Percentiles rank a stretch among this genome's conserved stretches.
Conservation (phyloP, 2,329 filamentous ascomycete species). For the Hansfordia pulvinata region DNA sequence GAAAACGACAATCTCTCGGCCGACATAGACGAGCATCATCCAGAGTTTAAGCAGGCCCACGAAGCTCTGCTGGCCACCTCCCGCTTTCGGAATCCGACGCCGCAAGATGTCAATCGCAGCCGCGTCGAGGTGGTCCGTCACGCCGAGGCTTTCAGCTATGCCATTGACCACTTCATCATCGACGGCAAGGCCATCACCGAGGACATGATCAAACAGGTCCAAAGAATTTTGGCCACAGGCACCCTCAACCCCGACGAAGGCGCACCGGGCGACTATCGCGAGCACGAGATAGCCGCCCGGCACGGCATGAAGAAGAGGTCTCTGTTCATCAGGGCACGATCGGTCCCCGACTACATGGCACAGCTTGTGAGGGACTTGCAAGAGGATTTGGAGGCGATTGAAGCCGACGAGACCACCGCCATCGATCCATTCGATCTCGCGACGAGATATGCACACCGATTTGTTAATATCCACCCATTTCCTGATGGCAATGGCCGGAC, state of each 20-base stretch:
- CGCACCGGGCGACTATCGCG: constrained; percentile 12
- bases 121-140: constrained; percentile 9
- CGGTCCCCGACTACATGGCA: constrained; percentile 12
- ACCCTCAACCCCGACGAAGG: constrained; percentile 22
- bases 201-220: constrained; percentile 4
- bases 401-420: background rate
- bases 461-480: constrained; percentile 25
- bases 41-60: constrained; percentile 4
- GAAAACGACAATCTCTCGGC: constrained; percentile 2
- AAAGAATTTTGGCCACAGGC: constrained; percentile 3
- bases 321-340: constrained; percentile 8
- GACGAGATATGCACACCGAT: constrained; percentile 14
- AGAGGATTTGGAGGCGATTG: constrained; percentile 9
- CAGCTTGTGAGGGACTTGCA: constrained; percentile 8
- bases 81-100: constrained; percentile 1
- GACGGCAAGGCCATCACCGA: constrained; percentile 4
- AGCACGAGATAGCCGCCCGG: constrained; percentile 6
- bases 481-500: constrained; percentile 22
- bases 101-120: constrained; percentile 3
- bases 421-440: constrained; percentile 13
- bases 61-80: constrained; percentile 2
- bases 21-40: constrained; percentile 2
- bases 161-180: constrained; percentile 5
- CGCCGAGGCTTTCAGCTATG: constrained; percentile 5
- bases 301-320: constrained; percentile 5